phyloP scores from a whole-genome alignment of 306 rosid genomes.

The Ammopiptanthus mongolicus region DNA sequence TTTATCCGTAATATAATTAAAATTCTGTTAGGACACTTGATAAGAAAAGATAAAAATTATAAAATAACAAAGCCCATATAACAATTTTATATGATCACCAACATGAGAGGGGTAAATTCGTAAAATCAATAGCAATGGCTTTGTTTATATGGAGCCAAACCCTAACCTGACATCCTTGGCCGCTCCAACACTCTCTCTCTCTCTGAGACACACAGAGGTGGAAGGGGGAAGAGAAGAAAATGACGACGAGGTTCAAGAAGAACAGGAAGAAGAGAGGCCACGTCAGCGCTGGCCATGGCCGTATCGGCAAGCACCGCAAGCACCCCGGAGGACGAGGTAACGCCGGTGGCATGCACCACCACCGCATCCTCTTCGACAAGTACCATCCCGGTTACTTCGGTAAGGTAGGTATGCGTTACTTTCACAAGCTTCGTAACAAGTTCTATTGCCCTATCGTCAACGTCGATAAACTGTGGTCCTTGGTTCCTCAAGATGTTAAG shows the following conservation, averaged over 20 bases:
- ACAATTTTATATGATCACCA: background rate
- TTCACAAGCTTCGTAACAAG: conserved; percentile 71
- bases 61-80: too few relatives aligned
- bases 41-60: too few relatives aligned
- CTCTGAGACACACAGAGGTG: background rate
- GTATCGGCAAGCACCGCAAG: conserved; percentile 72
- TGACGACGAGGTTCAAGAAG: conserved; percentile 79
- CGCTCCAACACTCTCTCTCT: background rate
- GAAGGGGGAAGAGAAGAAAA: conserved; percentile 1
- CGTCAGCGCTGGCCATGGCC: conserved; percentile 81
- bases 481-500: conserved; percentile 57
- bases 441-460: conserved; percentile 64
- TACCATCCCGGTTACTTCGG: conserved; percentile 83
- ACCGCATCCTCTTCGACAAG: conserved; percentile 78
- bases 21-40: too few relatives aligned
- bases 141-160: conserved; percentile 20
- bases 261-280: conserved; percentile 84
- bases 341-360: conserved; percentile 89
- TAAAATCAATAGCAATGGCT: background rate
- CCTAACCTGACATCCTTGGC: conserved; percentile 16
- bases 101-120: background rate
- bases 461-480: conserved; percentile 74
- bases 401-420: conserved; percentile 74
- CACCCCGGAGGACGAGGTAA: conserved; percentile 79
- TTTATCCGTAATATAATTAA: background rate